Evolutionary conservation across 2,329 filamentous ascomycete genomes (phyloP), one percentile per base, ranked within the genome.

Genomic region (Trichoderma polysporum): DNA sequence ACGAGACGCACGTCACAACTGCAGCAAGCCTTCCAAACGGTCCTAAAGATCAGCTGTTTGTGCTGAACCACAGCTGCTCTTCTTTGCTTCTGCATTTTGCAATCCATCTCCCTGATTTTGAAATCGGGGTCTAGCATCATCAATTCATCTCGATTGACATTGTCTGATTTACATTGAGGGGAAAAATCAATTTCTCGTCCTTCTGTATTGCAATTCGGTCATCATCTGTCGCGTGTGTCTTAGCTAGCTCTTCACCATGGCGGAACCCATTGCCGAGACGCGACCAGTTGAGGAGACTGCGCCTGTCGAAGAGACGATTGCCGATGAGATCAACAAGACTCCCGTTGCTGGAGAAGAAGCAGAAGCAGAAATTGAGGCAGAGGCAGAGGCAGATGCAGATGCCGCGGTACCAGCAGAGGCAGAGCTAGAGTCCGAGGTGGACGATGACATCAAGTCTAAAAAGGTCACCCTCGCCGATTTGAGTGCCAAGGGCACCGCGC

Each of bases 401-500:
- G 69, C 74, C 60, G 71, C 72, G 60, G 69, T 68, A 35, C 71
- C 27, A 2, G 31, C 22, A 73, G n/a, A 25, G 29, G 35, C 35
- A 15, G 59, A 41, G 25, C 12, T 52, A 1, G 59, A 41, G 41
- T 17, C 31, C 49, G 76, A 73, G 54, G 71, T 70, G 53, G 82
- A 83, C 63, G 79, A 83, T 66, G 82, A 83, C 69, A 71, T 76
- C 72, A 82, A 83, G 67, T 84, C 83, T 27, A 80, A 80, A 74
- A 88, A 84, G 76, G 87, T 90, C 68, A 89, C 88, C 45, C 85
- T 97, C 53, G 88, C 90, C 69, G 90, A 96, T 76, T 85, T 97
- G 70, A 90, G 88, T 74, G 90, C 91, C 68, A 90, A 91, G 76
- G 95, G 92, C 47, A 90, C 91, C 22, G 88, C 93, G 19, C 88